phyloP scores from a whole-genome alignment of 1,139 yeast genomes.

The Lodderomyces orthopsilosis region DNA sequence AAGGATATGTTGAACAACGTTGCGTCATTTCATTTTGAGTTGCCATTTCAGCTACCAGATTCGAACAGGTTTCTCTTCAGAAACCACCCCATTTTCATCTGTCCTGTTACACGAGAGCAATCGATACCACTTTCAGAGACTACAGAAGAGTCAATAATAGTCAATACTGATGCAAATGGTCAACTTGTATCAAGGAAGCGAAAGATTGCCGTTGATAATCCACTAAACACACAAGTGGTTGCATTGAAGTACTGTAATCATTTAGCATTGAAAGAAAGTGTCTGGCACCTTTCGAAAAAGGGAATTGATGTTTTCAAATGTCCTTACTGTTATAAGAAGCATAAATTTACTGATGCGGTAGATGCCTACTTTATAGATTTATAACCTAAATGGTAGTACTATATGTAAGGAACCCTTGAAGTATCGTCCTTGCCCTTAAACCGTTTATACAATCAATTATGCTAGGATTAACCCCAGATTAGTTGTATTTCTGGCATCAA shows the following conservation, averaged over 20 bases:
- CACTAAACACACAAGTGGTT: constrained; percentile 38
- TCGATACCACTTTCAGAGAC: constrained; percentile 34
- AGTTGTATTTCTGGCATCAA: no score
- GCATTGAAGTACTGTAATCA: constrained; percentile 45
- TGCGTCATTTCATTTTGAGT: constrained; percentile 32
- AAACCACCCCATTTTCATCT: constrained; percentile 84
- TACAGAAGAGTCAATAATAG: constrained; percentile 12
- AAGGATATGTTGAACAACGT: constrained; percentile 7
- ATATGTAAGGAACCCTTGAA: no score
- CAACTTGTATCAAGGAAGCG: constrained; percentile 18
- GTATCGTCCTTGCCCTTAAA: no score
- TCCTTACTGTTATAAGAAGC: constrained; percentile 50
- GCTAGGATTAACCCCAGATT: no score
- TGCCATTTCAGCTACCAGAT: constrained; percentile 47
- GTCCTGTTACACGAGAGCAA: constrained; percentile 90
- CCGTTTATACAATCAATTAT: no score
- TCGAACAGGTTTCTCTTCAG: constrained; percentile 40
- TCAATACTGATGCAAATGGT: background rate
- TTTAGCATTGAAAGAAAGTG: constrained; percentile 44
- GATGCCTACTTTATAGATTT: constrained; percentile 46
- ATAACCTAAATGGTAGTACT: no score
- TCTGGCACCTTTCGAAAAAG: constrained; percentile 44
- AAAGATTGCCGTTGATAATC: constrained; percentile 13
- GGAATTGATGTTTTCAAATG: constrained; percentile 46
- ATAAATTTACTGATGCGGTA: constrained; percentile 39